These are phyloP conservation scores for Penicillium hesseltinei DNA, from an alignment of 2,329 filamentous ascomycete species.

Conservation along the genomic window DNA sequence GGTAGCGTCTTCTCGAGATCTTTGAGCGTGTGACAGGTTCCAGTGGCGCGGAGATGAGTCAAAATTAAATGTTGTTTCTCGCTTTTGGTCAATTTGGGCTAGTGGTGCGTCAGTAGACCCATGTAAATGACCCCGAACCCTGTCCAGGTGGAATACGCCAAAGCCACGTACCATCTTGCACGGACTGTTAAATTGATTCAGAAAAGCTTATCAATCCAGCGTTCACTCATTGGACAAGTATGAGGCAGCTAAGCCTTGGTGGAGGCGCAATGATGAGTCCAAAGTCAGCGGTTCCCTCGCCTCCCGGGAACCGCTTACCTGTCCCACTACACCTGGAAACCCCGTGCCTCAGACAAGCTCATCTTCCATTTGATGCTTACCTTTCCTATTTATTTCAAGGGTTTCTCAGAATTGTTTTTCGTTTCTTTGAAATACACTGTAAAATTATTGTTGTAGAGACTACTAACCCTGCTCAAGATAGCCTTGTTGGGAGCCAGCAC, in stretches of 20 bases:
- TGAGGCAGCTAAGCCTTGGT: constrained; percentile 11
- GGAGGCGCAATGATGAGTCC: constrained; percentile 6
- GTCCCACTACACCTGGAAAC: not conserved
- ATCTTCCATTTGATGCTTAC: not conserved
- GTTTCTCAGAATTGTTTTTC: not conserved
- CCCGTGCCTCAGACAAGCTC: not conserved
- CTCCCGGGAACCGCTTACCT: not conserved
- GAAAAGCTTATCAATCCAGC: constrained; percentile 1
- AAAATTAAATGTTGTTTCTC: constrained; percentile 60
- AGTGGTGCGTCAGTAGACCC: constrained; percentile 25
- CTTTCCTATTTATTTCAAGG: not conserved
- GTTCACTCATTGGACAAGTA: constrained; percentile 2
- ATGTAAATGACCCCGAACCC: not conserved
- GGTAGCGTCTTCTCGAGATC: constrained; percentile 66
- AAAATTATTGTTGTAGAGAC: not conserved
- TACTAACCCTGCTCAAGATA: not conserved
- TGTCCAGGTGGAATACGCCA: not conserved
- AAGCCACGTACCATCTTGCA: constrained; percentile 20
- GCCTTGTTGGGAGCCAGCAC: not conserved
- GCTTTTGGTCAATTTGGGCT: constrained; percentile 57
- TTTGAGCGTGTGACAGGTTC: constrained; percentile 63
- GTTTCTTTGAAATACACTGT: not conserved
- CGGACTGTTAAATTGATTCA: not conserved
- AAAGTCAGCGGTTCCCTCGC: not conserved
- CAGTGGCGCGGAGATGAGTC: constrained; percentile 58